Base-by-base conservation (phyloP, 176 grass and related monocot genomes). In the Eleusine coracana region DNA sequence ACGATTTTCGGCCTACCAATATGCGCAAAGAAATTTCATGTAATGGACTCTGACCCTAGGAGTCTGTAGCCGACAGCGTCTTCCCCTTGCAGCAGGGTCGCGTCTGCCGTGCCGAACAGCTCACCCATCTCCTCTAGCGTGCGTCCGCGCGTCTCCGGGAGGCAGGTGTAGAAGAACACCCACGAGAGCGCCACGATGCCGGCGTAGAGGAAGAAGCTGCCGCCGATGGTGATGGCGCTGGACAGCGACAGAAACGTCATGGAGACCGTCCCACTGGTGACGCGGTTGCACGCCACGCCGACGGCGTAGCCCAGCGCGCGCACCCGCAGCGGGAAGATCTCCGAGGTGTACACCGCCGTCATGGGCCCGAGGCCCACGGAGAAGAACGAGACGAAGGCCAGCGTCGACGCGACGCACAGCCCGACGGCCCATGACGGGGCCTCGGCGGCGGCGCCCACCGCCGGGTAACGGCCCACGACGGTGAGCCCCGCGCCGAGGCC, bases 241-340 rank as follows among this genome's bases (percentile, higher is more conserved):
- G 82, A 84, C 29, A 94, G 89, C 21, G 92, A 94, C 62, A 94
- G 71, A 82, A 94, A 94, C 13, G 89, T 91, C 92, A 94, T 91
- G 80, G 92, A 89, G 21, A 91, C 40, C 11, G 76, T 45, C 27
- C 86, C 86, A 66, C 92, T 89, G 0, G 66, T 82, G 1, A 94
- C 76, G 37, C 92, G 89, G 87, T 94, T 94, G 73, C 80, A 45
- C 3, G 84, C 86, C 59, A 84, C 84, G 34, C 60, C 89, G 51
- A 92, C 45, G 10, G 89, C 46, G 42, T 70, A 85, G n/a, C 92
- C 92, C 61, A 91, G 92, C 13, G 89, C 80, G n/a, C 92, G 84
- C 71, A 91, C 86, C 42, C 71, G 84, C 51, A 94, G 80, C 70
- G 92, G 92, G 36, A 91, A 87, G 78, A 94, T 94, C 83, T 91